A percentile compares a stretch with the other conserved stretches of the same genome.
These are phyloP conservation scores for Kwoniella pini DNA, from an alignment of 768 basidiomycete species.

Conservation along the genomic window DNA sequence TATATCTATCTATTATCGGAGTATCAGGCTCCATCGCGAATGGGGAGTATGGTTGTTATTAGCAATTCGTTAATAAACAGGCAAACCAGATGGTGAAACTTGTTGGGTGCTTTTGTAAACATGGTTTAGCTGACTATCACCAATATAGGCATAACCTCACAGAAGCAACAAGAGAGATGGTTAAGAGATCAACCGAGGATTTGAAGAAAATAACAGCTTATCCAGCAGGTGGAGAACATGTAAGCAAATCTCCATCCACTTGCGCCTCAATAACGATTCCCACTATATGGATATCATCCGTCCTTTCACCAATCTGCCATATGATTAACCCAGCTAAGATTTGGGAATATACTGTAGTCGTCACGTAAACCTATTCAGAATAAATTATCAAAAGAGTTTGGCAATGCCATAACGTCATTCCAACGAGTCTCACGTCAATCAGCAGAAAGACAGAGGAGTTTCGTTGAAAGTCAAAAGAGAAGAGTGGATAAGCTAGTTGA, in stretches of 20 bases:
- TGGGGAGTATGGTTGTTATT: too few species aligned
- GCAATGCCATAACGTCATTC: constrained; percentile 84
- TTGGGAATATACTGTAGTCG: constrained; percentile 14
- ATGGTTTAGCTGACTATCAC: too few species aligned
- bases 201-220: constrained; percentile 80
- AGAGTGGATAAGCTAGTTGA: constrained; percentile 72
- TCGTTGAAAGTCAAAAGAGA: constrained; percentile 81
- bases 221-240: constrained; percentile 53
- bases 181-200: constrained; percentile 89
- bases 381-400: constrained; percentile 91
- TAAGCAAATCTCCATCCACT: constrained; percentile 2
- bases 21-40: too few species aligned
- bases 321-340: too few species aligned
- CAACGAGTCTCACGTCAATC: constrained; percentile 88
- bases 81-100: background rate
- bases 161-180: constrained; percentile 90
- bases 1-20: background rate
- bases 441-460: constrained; percentile 82
- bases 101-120: too few species aligned
- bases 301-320: too few species aligned
- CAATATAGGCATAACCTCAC: constrained; percentile 79
- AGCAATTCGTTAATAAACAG: too few species aligned
- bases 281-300: too few species aligned
- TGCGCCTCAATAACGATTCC: too few species aligned
- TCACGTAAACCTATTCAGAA: constrained; percentile 62